A percentile compares a stretch with the other conserved stretches of the same genome.
Conservation (phyloP, 257 asterid species). For the Solanum acaule region DNA sequence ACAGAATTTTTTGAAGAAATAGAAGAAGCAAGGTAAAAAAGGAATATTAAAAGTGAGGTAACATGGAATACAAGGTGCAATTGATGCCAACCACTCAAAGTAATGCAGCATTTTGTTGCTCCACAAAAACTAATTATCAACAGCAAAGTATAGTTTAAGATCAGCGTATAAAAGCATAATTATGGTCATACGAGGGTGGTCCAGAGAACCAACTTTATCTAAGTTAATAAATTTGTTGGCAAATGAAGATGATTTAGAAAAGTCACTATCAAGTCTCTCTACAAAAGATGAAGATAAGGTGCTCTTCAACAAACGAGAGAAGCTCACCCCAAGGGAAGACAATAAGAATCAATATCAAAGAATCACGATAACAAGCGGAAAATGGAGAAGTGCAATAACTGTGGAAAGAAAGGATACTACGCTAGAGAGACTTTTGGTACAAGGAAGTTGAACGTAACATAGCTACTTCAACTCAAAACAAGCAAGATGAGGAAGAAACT, state of each 20-base stretch:
- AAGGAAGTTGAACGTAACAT: background rate
- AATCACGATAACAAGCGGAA: background rate
- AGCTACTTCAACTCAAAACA: background rate
- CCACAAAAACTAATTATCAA: background rate
- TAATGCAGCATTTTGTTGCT: background rate
- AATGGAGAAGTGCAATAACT: background rate
- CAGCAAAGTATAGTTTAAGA: background rate
- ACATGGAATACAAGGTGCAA: background rate
- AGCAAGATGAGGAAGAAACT: background rate
- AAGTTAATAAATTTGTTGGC: background rate
- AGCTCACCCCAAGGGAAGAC: background rate
- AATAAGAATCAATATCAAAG: background rate
- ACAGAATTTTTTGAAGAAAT: background rate
- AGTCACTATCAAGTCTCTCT: background rate
- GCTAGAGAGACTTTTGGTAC: background rate
- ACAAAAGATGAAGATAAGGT: background rate
- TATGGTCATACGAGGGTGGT: background rate
- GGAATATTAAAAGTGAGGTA: background rate
- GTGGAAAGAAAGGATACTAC: background rate
- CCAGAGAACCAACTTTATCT: background rate
- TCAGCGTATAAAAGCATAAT: background rate
- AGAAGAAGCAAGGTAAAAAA: background rate
- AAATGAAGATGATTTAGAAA: background rate
- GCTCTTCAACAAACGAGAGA: background rate
- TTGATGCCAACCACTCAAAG: background rate